Conservation (phyloP, 2,329 filamentous ascomycete species). For the Thelonectria olida region DNA sequence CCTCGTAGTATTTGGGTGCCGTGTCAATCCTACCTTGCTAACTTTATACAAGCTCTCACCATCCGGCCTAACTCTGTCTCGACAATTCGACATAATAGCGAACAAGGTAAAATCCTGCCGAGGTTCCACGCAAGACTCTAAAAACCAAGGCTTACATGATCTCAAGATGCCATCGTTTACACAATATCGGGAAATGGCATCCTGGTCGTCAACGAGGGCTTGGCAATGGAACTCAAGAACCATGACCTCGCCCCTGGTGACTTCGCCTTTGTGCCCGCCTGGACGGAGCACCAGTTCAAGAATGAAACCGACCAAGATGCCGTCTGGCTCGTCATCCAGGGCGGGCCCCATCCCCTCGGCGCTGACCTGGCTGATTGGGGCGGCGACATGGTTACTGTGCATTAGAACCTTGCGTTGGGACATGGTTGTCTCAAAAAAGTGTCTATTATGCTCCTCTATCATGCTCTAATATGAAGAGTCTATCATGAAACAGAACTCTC, state of each 20-base stretch:
- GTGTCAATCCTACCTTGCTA: no score
- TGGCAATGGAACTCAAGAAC: conserved; percentile 59
- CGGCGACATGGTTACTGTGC: conserved; percentile 50
- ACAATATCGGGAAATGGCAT: conserved; percentile 68
- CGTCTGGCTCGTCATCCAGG: conserved; percentile 72
- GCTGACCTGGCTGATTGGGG: conserved; percentile 72
- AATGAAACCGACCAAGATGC: conserved; percentile 71
- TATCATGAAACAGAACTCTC: conserved; percentile 18
- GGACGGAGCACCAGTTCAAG: conserved; percentile 74
- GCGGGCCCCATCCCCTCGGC: conserved; percentile 67
- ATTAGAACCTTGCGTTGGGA: conserved; percentile 21
- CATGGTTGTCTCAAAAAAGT: not conserved
- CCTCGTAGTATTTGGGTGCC: not conserved
- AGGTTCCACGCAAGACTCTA: not conserved
- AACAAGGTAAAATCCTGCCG: conserved; percentile 62
- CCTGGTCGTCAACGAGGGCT: conserved; percentile 66
- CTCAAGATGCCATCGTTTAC: conserved; percentile 74
- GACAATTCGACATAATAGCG: conserved; percentile 74
- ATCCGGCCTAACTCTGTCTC: conserved; percentile 70
- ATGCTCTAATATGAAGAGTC: conserved; percentile 1
- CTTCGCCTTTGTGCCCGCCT: conserved; percentile 76
- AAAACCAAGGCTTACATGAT: conserved; percentile 6
- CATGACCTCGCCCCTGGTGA: conserved; percentile 70
- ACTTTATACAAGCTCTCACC: conserved; percentile 61
- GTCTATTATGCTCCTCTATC: no score